Base-by-base conservation (phyloP, 495 filamentous ascomycete species). In the Penicillium cosmopolitanum region DNA sequence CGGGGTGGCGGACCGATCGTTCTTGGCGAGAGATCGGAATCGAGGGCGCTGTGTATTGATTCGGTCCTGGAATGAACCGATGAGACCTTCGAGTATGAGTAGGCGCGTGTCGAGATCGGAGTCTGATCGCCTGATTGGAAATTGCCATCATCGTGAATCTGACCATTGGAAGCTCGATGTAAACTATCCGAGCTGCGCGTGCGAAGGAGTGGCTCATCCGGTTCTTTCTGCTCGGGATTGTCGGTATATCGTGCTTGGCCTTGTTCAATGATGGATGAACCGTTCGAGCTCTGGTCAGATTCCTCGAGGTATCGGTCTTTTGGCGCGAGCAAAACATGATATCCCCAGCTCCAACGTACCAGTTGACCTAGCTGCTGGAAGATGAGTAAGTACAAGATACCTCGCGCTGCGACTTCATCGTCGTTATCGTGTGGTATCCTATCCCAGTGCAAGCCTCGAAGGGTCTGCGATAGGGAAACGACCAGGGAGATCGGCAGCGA, bases 361-460 rank as follows among this genome's bases (percentile, higher is more conserved):
- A 97, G 80, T 72, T 98, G 95, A 21, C 95, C 95, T 16, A 98
- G 85, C 70, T 98, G 95, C 76, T 98, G 95, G 75, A 98, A 98
- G 63, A 98, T 96, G 55, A 98, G 80, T 11, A 98, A 82, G 66
- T 98, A 98, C 3, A 98, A 78, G 57, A 98, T 98, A 51, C 95
- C 95, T 23, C 95, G 85, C 1, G 95, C 93, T 9, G 87, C 93
- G 15, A 98, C 95, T 74, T 97, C 92, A 56, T 94, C 89, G 64
- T 97, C 93, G 64, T 96, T 98, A 61, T 98, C 95, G 53, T 91
- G 89, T 1, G 88, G 87, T 25, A 98, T 85, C 51, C 84, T 89
- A 72, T 93, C 87, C 95, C 95, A 98, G 68, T 97, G 93, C 25
- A 98, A 82, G 3, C 95, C 95, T 65, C 86, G 85, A 52, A 98